Base-by-base conservation (phyloP, 257 asterid genomes). In the Striga asiatica region DNA sequence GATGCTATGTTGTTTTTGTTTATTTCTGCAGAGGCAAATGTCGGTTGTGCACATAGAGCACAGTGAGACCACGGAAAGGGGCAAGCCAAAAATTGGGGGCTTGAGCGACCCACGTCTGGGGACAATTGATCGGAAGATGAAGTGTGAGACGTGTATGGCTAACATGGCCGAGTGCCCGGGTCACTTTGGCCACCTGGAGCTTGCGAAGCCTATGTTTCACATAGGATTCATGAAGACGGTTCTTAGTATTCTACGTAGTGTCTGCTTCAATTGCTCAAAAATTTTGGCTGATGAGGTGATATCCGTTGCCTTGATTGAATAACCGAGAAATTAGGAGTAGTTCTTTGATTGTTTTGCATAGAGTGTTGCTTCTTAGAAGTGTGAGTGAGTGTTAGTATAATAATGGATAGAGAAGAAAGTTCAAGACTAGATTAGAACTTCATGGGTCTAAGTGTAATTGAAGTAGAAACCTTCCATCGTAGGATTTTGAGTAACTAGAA, bases 121-220 rank as follows among this genome's bases (percentile, higher is more conserved):
- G 61, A 92, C 99, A 2, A 92, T 92, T 56, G 99, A 92, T 60
- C 66, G 99, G 68, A 92, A 88, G 71, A 69, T 81, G 83, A 92
- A 92, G 78, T 92, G 99, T 19, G 99, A 92, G 71, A 92, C 99
- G 7, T 92, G 99, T 76, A 92, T 88, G 97, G 82, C 95, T 2
- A 88, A 69, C 54, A 92, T 92, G 99, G 99, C 99, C 0, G 99
- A 92, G 71, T 92, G 99, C 48, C 93, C 99, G 3, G 99, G 99
- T 23, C 99, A 92, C 60, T 92, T 92, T 18, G 99, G 97, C 5
- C 99, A 92, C 61, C 94, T 92, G 6, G 99, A 92, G 84, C 91
- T 92, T 0, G 99, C 97, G 0, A 92, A 92, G 35, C 99, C 99
- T 12, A 92, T 92, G 99, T 92, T 74, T 73, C 99, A 92, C 56